Evolutionary conservation across 345 rosid genomes (phyloP).

Genomic region (Pugionium dolabratum): DNA sequence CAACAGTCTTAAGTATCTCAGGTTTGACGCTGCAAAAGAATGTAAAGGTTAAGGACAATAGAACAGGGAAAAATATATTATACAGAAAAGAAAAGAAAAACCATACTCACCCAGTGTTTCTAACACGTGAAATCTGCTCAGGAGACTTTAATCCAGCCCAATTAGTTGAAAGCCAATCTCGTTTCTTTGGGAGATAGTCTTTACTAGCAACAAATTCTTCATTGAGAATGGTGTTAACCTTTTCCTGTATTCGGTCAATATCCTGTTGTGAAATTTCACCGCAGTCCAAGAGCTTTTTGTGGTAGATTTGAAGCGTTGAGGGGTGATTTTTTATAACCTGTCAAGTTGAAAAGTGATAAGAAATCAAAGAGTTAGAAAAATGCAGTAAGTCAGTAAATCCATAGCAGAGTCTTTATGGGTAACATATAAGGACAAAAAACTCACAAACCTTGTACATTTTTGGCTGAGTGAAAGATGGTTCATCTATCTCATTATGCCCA

Average conservation of each 20-base stretch:
- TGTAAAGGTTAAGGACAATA: conserved; percentile 16
- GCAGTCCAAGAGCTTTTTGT: conserved; percentile 60
- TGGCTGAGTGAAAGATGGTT: conserved; percentile 84
- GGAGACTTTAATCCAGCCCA: conserved; percentile 86
- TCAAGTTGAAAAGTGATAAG: conserved; percentile 25
- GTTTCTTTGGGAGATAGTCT: conserved; percentile 64
- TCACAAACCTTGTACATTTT: conserved; percentile 74
- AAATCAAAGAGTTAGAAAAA: conserved; percentile 4
- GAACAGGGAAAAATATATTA: not conserved
- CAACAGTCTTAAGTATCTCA: conserved; percentile 79
- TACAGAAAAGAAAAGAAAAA: not conserved
- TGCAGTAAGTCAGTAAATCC: not conserved
- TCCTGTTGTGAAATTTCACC: conserved; percentile 64
- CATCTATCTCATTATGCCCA: conserved; percentile 87
- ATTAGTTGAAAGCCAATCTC: conserved; percentile 85
- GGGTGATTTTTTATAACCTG: conserved; percentile 75
- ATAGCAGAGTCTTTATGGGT: conserved; percentile 1
- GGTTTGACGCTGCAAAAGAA: conserved; percentile 65
- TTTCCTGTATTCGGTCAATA: conserved; percentile 55
- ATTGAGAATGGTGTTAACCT: conserved; percentile 65
- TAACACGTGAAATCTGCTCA: conserved; percentile 71
- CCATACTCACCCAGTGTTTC: conserved; percentile 69
- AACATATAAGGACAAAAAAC: not conserved
- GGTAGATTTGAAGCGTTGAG: conserved; percentile 68
- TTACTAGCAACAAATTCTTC: conserved; percentile 74